Percentiles rank a stretch among this genome's conserved stretches.
phyloP scores from a whole-genome alignment of 495 filamentous ascomycete species.

The Trichoderma reesei region DNA sequence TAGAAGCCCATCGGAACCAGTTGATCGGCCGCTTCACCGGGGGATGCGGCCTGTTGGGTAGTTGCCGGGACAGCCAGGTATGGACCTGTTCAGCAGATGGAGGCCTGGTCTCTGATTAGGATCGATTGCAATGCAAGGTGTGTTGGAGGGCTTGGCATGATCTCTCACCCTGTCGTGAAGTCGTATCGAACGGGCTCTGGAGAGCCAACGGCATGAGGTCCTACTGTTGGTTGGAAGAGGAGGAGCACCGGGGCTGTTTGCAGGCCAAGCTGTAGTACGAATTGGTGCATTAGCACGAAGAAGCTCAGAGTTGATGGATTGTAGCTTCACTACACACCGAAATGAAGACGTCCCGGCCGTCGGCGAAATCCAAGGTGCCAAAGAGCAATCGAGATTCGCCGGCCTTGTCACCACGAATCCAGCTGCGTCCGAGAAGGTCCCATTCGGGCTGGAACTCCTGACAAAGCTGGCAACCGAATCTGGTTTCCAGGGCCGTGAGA shows the following conservation, averaged over 20 bases:
- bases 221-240: conserved; percentile 77
- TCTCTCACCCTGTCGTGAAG: conserved; percentile 65
- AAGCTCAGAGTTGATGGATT: not conserved
- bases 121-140: not conserved
- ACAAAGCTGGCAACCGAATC: conserved; percentile 81
- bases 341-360: conserved; percentile 81
- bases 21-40: conserved; percentile 75
- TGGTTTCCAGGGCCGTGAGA: conserved; percentile 75
- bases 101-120: conserved; percentile 37
- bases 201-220: conserved; percentile 67
- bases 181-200: conserved; percentile 70
- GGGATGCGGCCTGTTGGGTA: conserved; percentile 65
- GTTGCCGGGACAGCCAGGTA: conserved; percentile 66
- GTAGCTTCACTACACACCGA: conserved; percentile 48
- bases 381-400: conserved; percentile 66
- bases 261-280: conserved; percentile 59
- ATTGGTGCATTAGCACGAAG: not conserved
- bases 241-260: conserved; percentile 90
- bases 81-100: conserved; percentile 70
- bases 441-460: conserved; percentile 90
- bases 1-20: conserved; percentile 63
- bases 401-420: conserved; percentile 68
- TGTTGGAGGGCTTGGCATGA: not conserved
- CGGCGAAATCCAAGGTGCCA: conserved; percentile 78
- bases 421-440: conserved; percentile 79